Evolutionary conservation across 768 basidiomycete genomes (phyloP).

Genomic region (Obba rivulosa): DNA sequence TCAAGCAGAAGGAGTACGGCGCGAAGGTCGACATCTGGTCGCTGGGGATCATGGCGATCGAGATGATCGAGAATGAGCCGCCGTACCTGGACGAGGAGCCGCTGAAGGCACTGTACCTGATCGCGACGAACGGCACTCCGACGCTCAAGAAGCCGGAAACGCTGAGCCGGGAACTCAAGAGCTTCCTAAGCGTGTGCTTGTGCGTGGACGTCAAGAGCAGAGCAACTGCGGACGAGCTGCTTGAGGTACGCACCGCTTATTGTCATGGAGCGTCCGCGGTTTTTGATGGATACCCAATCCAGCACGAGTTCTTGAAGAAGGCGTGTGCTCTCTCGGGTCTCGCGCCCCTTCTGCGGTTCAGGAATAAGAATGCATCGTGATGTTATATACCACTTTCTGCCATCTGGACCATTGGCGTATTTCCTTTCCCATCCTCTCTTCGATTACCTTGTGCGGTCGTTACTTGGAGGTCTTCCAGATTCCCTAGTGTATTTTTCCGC

Average conservation of each 20-base stretch:
- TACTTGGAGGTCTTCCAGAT: too few species aligned
- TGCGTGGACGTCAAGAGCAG: constrained; percentile 95
- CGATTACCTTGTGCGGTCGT: too few species aligned
- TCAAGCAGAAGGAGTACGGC: constrained; percentile 95
- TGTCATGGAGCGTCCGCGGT: constrained; percentile 7
- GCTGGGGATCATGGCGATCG: constrained; percentile 96
- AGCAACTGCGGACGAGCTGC: constrained; percentile 81
- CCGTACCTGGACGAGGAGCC: constrained; percentile 96
- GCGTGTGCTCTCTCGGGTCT: constrained; percentile 79
- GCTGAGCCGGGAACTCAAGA: constrained; percentile 88
- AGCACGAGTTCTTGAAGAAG: constrained; percentile 95
- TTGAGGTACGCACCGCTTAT: constrained; percentile 54
- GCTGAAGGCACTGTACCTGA: constrained; percentile 88
- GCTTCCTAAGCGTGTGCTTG: constrained; percentile 94
- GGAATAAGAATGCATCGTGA: constrained; percentile 50
- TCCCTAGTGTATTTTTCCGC: constrained; percentile 1
- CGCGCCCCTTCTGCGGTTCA: constrained; percentile 81
- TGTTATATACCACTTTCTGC: background rate
- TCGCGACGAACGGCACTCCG: constrained; percentile 97
- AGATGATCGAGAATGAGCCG: constrained; percentile 98
- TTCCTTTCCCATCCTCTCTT: background rate
- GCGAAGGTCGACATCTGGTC: constrained; percentile 98
- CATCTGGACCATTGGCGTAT: constrained; percentile 3
- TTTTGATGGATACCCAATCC: constrained; percentile 7
- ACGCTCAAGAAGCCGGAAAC: constrained; percentile 95